Evolutionary conservation across 2,329 filamentous ascomycete species (phyloP), one percentile per base, ranked within the genome.

Genomic region (Aspergillus bombycis): DNA sequence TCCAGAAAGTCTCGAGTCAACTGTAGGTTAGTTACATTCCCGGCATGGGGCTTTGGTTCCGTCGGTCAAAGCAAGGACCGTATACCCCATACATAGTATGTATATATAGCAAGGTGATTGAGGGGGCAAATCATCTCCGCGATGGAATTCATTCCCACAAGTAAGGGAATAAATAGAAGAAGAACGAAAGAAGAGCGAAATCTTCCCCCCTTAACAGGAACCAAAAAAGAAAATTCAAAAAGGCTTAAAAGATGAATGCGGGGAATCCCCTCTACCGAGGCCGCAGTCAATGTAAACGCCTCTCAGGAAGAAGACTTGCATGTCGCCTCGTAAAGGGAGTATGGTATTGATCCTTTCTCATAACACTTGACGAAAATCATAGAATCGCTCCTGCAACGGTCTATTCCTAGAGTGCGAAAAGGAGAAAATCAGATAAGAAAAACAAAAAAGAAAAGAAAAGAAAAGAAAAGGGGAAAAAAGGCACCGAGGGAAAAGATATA

Each of bases 401-500:
- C 14, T 30, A 19, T n/a, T n/a, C 50, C 16, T 53, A 6, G 19
- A 55, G 36, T 32, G 28, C 48, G 30, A 34, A 34, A 30, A 41
- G 41, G 32, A 30, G 12, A 21, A 23, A 43, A 45, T 30, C 16
- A 61, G 46, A 32, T 3, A 59, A 30, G 54, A 34, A 54, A 36
- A 19, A 26, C 4, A 64, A 62, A 6, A 36, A 50, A 43, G 11
- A 26, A 55, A 45, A 38, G 28, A 16, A 41, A 43, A 64, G 50
- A 32, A 56, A 62, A 43, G 46, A 38, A 48, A 46, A 41, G 16
- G 56, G 34, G 32, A 50, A 36, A 57, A 52, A 26, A 36, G 53
- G 19, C 26, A 52, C 43, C 52, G 16, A n/a, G 38, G 32, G 21
- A 62, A 65, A 62, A 32, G 59, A 65, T 62, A 64, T 48, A 53